Base-by-base conservation (phyloP, 305 asterid species). In the Solanum aculeatissimum region DNA sequence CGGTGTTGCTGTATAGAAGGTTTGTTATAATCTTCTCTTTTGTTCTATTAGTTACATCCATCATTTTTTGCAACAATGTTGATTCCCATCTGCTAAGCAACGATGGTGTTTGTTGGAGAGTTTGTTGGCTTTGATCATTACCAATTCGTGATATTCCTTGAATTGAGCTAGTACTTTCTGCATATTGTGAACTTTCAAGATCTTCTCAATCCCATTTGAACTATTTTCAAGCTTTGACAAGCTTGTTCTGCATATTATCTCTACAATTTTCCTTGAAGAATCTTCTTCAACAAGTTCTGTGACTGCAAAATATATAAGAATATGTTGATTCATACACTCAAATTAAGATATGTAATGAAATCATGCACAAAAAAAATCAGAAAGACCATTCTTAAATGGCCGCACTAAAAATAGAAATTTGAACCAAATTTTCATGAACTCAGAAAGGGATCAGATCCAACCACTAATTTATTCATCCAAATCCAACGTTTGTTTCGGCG, bases 81-180 rank as follows among this genome's bases (percentile, higher is more conserved):
- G n/a, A 87, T 96, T 95, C 3, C 99, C 99, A 58, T 96, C 99
- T 10, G 99, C 99, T n/a, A 93, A 27, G 88, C 99, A 96, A 69
- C 99, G 93, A 0, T 98, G 97, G 38, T 95, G 99, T 53, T 94
- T 96, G 83, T 94, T 96, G 4, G 90, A 54, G 15, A 96, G 92
- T 77, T 90, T 94, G 88, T 89, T 91, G 18, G 97, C 98, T 85
- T 88, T 96, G 85, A 93, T 92, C 85, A 93, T 96, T 11, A 96
- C 99, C 0, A 91, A 29, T 84, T 96, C 99, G 2, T 98, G 89
- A 55, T 95, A 91, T 55, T 95, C 99, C 84, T 96, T 98, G 69
- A 96, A 96, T 57, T 93, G 97, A 47, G 97, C 97, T 43, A 93
- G 74, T 11, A 92, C 94, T 66, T 90, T 93, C 72, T 92, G 99